phyloP scores from a whole-genome alignment of 1,284 basidiomycete species.

The Filobasidium uniguttulatum region DNA sequence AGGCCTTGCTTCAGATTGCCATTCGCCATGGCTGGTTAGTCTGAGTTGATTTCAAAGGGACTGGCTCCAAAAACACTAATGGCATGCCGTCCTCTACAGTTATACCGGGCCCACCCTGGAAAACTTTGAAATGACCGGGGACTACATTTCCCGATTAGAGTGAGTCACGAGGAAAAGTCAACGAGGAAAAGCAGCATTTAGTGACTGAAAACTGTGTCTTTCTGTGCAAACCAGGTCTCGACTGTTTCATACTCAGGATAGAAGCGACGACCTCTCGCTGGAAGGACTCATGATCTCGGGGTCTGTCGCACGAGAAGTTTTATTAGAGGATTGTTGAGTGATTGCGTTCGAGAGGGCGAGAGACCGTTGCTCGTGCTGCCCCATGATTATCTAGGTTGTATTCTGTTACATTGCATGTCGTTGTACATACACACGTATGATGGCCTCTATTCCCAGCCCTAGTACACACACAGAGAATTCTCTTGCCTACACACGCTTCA shows the following conservation, averaged over 20 bases:
- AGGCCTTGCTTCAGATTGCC: constrained; percentile 25
- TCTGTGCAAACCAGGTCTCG: not conserved
- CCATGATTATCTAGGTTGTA: too few species aligned
- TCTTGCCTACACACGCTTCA: not conserved
- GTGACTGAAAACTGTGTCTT: too few species aligned
- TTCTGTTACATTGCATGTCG: too few species aligned
- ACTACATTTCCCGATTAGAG: constrained; percentile 14
- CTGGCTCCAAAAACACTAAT: not conserved
- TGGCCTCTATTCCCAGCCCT: too few species aligned
- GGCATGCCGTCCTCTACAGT: not conserved
- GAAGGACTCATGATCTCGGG: constrained; percentile 5
- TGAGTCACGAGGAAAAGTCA: not conserved
- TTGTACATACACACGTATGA: too few species aligned
- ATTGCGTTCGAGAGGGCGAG: too few species aligned
- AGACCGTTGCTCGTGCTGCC: too few species aligned
- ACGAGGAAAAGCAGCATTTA: not conserved
- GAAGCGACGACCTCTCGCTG: not conserved
- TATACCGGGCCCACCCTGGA: constrained; percentile 6
- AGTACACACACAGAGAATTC: too few species aligned
- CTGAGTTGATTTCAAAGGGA: not conserved
- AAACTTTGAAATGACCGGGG: constrained; percentile 1
- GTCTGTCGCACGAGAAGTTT: constrained; percentile 1
- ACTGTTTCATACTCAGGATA: not conserved
- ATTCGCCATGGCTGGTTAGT: constrained; percentile 19
- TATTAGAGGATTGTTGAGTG: not conserved